Conservation (phyloP, 331 rosid species). For the Stylosanthes scabra region DNA sequence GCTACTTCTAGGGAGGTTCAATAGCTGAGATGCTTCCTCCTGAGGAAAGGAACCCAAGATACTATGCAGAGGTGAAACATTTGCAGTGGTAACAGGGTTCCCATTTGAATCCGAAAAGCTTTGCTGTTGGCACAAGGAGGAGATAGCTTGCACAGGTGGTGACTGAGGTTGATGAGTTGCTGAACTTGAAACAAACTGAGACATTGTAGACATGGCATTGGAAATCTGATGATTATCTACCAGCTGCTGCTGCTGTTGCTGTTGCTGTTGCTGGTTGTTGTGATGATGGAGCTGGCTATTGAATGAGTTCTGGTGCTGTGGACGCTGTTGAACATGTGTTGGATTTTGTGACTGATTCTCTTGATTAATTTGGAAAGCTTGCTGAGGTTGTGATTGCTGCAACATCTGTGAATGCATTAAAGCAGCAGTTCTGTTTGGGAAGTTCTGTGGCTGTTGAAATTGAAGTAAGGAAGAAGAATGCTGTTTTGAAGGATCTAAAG, state of each 20-base stretch:
- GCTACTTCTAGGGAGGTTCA: conserved; percentile 60
- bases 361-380: conserved; percentile 61
- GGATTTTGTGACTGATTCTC: conserved; percentile 64
- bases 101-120: conserved; percentile 80
- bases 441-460: conserved; percentile 76
- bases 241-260: conserved; percentile 53
- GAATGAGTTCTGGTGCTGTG: conserved; percentile 49
- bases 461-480: conserved; percentile 71
- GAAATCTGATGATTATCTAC: conserved; percentile 73
- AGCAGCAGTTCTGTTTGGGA: conserved; percentile 67
- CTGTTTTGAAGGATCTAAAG: conserved; percentile 69
- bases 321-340: conserved; percentile 58
- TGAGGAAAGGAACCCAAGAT: conserved; percentile 78
- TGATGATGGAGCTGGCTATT: conserved; percentile 42
- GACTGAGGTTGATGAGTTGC: conserved; percentile 75
- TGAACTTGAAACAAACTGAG: conserved; percentile 65
- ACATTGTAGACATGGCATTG: conserved; percentile 61
- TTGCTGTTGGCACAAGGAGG: conserved; percentile 80
- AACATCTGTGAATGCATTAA: conserved; percentile 78
- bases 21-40: conserved; percentile 77
- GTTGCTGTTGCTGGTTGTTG: conserved; percentile 42
- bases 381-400: conserved; percentile 82
- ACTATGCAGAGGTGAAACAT: conserved; percentile 80
- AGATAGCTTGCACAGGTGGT: conserved; percentile 61
- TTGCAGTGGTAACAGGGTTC: conserved; percentile 56